Base-by-base conservation (phyloP, 2,329 filamentous ascomycete genomes). In the Biscogniauxia mediterranea region DNA sequence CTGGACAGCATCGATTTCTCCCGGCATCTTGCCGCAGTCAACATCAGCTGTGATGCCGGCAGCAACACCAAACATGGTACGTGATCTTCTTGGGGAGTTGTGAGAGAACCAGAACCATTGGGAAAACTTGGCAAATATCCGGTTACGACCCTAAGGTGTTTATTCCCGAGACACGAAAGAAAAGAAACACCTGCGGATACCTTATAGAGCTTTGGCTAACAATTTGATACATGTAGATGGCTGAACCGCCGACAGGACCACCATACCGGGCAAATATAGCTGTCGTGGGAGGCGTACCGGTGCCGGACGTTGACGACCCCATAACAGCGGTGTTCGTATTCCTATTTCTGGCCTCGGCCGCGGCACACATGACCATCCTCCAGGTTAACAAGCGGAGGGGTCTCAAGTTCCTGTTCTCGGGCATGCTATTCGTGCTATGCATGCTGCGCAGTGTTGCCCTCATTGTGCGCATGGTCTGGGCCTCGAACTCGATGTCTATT, bases 341-440 rank as follows among this genome's bases (percentile, higher is more conserved):
- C 1, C 64, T 71, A 15, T 72, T 71, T 66, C 58, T 66, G 4
- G 52, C 61, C 26, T 68, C 69, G 3, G 69, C 67, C 3, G 64
- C 56, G 7, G 68, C 68, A 42, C 70, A 72, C 65, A 60, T 68
- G 58, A 59, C 62, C 9, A 60, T 71, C 59, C 63, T 72, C 1
- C 78, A 80, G 62, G 68, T 78, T 61, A 90, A 85, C 77, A 74
- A 69, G 23, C 75, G 75, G 17, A 75, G 75, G 50, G 79, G 79
- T 52, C 81, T 85, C 71, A 87, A 86, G 67, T 89, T 89, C 71
- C 62, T 86, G 61, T 80, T 88, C 64, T 87, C 83, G 0, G 81
- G 71, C 54, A 75, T 87, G 52, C 70, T 85, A 23, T 87, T 88
- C 70, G 84, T 79, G 65, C 85, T 88, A 74, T 85, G 80, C 72